These are phyloP conservation scores for Eutrema heterophyllum DNA, from an alignment of 345 rosid genomes.

Conservation along the genomic window DNA sequence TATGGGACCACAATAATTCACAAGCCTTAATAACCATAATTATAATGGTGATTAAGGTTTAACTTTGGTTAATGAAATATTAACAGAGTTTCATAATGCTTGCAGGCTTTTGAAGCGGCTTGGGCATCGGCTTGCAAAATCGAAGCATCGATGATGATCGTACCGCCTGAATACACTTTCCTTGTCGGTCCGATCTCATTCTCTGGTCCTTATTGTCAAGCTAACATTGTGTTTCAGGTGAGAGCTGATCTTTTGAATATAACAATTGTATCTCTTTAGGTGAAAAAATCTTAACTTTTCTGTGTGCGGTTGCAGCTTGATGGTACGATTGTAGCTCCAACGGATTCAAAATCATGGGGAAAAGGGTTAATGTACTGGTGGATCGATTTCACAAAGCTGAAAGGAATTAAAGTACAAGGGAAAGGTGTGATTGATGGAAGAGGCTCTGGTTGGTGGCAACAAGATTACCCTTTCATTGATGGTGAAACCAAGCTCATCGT, in stretches of 20 bases:
- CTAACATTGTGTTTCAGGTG: slow-evolving; percentile 85
- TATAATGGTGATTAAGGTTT: neutral
- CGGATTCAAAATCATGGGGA: slow-evolving; percentile 60
- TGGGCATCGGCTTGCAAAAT: slow-evolving; percentile 93
- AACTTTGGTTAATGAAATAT: neutral
- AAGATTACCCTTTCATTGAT: slow-evolving; percentile 49
- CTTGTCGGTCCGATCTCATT: slow-evolving; percentile 88
- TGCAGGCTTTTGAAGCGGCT: slow-evolving; percentile 87
- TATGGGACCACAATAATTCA: slow-evolving; percentile 17
- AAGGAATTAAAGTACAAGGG: slow-evolving; percentile 76
- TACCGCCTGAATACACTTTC: slow-evolving; percentile 53
- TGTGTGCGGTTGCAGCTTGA: slow-evolving; percentile 53
- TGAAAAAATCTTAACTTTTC: neutral
- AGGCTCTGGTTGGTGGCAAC: slow-evolving; percentile 97
- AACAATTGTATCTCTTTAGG: neutral
- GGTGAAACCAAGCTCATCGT: slow-evolving; percentile 50
- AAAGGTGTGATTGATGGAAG: slow-evolving; percentile 86
- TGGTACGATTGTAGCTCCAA: slow-evolving; percentile 85
- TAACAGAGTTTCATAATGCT: neutral
- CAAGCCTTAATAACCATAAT: neutral
- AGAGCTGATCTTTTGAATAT: neutral
- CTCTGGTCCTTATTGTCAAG: slow-evolving; percentile 90
- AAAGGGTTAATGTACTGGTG: slow-evolving; percentile 70
- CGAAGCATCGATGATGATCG: slow-evolving; percentile 52
- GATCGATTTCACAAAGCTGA: slow-evolving; percentile 87